These are phyloP conservation scores for Dactylella cylindrospora DNA, from an alignment of 2,329 filamentous ascomycete genomes.

Conservation along the genomic window DNA sequence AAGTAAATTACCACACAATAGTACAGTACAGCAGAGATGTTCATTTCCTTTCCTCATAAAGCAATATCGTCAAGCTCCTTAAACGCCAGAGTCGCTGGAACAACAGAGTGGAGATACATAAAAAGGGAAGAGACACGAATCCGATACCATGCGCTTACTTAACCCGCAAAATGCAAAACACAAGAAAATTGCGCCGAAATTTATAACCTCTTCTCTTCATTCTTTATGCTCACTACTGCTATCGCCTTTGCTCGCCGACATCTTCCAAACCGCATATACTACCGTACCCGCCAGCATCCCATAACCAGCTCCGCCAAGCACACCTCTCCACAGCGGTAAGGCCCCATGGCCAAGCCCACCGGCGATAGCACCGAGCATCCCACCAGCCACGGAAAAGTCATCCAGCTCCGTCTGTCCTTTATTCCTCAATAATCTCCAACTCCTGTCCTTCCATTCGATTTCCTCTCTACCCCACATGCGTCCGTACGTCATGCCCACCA, in stretches of 20 bases:
- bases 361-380: conserved; percentile 51
- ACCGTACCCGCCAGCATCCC: conserved; percentile 15
- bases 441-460: conserved; percentile 66
- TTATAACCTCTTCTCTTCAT: too few relatives aligned
- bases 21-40: too few relatives aligned
- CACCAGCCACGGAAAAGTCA: conserved; percentile 59
- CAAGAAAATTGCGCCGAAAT: too few relatives aligned
- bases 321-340: conserved; percentile 51
- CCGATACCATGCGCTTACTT: too few relatives aligned
- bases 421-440: conserved; percentile 64
- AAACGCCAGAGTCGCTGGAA: too few relatives aligned
- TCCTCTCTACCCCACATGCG: conserved; percentile 61
- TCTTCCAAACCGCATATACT: conserved; percentile 17
- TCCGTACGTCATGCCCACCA: conserved; percentile 54
- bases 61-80: too few relatives aligned
- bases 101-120: too few relatives aligned
- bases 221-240: too few relatives aligned
- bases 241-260: not conserved
- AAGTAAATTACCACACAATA: too few relatives aligned
- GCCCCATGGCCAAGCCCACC: conserved; percentile 50
- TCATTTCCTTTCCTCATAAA: too few relatives aligned
- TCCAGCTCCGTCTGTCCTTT: conserved; percentile 61
- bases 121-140: too few relatives aligned
- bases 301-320: conserved; percentile 52
- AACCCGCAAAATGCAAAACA: too few relatives aligned